Evolutionary conservation across 2,329 filamentous ascomycete genomes (phyloP).

Genomic region (Akanthomyces dipterigenus): DNA sequence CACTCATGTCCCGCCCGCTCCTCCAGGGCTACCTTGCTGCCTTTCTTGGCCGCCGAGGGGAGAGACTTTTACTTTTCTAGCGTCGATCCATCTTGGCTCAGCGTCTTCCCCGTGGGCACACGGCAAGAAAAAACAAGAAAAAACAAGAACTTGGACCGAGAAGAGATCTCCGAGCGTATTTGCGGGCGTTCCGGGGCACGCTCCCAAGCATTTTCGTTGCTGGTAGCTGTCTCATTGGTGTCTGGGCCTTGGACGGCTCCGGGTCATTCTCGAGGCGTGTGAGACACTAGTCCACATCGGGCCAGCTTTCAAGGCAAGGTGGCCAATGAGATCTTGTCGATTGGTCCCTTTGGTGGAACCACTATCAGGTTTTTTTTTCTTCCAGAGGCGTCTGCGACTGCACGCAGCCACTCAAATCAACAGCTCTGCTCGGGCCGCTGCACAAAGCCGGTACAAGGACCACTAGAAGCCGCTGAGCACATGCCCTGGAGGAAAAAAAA

Average conservation of each 20-base stretch:
- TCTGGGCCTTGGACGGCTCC: slow-evolving; percentile 4
- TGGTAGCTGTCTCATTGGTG: not conserved
- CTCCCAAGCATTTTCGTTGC: not conserved
- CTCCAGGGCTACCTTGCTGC: no score
- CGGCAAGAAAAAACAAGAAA: not conserved
- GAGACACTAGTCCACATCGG: slow-evolving; percentile 5
- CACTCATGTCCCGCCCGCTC: not conserved
- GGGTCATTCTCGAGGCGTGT: slow-evolving; percentile 11
- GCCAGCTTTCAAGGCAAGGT: not conserved
- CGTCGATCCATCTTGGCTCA: not conserved
- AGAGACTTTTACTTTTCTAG: not conserved
- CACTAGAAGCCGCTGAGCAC: not conserved
- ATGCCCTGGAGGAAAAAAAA: slow-evolving; percentile 10
- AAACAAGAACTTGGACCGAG: not conserved
- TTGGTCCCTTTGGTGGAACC: not conserved
- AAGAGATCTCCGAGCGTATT: not conserved
- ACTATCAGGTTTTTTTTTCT: not conserved
- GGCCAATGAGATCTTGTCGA: not conserved
- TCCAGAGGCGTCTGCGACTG: not conserved
- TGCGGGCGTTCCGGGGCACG: slow-evolving; percentile 2
- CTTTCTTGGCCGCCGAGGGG: not conserved
- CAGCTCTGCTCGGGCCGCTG: not conserved
- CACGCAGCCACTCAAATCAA: not conserved
- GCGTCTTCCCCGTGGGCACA: not conserved
- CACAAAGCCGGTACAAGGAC: not conserved